Evolutionary conservation across 306 rosid genomes (phyloP), one percentile per base, ranked within the genome.

Genomic region (cucumber (Cucumis sativus)): DNA sequence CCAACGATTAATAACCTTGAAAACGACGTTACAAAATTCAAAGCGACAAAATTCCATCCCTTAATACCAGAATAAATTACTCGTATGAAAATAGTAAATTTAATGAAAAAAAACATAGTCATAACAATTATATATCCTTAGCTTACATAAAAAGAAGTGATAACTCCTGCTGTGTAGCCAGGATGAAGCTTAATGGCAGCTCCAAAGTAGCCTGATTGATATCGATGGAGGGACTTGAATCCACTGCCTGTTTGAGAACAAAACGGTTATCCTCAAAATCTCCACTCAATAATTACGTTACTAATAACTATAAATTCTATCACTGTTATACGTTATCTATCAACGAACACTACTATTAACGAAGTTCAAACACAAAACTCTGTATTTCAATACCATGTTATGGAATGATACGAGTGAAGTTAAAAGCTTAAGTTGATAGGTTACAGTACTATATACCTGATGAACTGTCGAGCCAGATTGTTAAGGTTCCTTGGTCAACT

Each of bases 111-210:
- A 57, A 57, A 57, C 30, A 9, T 58, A 10, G 35, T 21, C 13
- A 28, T 6, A 8, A 74, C 21, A 41, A 33, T 33, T 33, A 33
- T 33, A 33, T 33, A 60, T 76, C 16, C 97, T 88, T 23, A 23
- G 25, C 25, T 23, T 82, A 91, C 99, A 17, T 92, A 95, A 52
- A 92, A 74, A 55, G 86, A 88, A 67, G 98, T 95, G 51, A 87
- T 95, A 66, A 95, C 92, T 73, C 99, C 99, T 0, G 97, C 99
- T 3, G 98, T 95, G 45, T 95, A 92, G 71, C 97, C 98, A 0
- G 93, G 79, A 14, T 95, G 99, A 76, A 92, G 92, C 83, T 92
- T 95, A 60, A 95, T 78, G 41, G 96, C 88, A 76, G 88, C 85
- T 72, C 92, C 91, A 23, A 95, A 92, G 66, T 90, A 92, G 37